These are phyloP conservation scores for Aechmea fasciata DNA, from an alignment of 176 grass and related monocot species.

Conservation along the genomic window DNA sequence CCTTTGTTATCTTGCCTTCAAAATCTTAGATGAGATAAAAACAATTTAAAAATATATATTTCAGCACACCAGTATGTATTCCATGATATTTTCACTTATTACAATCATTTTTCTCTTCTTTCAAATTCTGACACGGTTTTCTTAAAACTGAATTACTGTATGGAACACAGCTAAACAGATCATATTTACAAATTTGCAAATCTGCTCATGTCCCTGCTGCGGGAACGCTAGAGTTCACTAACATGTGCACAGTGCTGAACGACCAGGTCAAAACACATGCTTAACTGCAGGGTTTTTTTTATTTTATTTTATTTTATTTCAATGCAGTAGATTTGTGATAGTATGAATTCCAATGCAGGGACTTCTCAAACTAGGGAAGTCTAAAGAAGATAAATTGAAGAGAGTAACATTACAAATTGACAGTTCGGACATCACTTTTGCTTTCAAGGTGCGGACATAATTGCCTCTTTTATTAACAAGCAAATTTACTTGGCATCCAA, in stretches of 20 bases:
- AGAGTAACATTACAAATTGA: conserved; percentile 71
- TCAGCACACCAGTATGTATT: too few relatives aligned
- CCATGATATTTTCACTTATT: too few relatives aligned
- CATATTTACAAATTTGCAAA: conserved; percentile 76
- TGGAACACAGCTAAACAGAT: conserved; percentile 63
- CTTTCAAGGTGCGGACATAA: conserved; percentile 52
- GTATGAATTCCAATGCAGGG: conserved; percentile 40
- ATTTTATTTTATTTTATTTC: conserved; percentile 1
- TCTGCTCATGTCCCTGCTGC: conserved; percentile 65
- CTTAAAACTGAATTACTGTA: not conserved
- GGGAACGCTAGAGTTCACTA: conserved; percentile 73
- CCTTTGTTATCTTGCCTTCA: too few relatives aligned
- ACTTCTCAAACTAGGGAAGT: conserved; percentile 61
- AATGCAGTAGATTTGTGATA: not conserved
- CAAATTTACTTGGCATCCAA: not conserved
- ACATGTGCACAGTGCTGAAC: conserved; percentile 71
- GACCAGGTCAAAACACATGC: conserved; percentile 58
- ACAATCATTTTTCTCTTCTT: not conserved
- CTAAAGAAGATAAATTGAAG: conserved; percentile 67
- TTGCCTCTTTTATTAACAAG: not conserved
- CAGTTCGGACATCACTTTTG: conserved; percentile 74
- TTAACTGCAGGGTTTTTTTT: not conserved
- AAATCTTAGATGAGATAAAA: not conserved
- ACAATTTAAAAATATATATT: not conserved
- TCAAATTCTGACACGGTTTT: conserved; percentile 1